These are phyloP conservation scores for Reutealis trisperma DNA, from an alignment of 345 rosid species.

Conservation along the genomic window DNA sequence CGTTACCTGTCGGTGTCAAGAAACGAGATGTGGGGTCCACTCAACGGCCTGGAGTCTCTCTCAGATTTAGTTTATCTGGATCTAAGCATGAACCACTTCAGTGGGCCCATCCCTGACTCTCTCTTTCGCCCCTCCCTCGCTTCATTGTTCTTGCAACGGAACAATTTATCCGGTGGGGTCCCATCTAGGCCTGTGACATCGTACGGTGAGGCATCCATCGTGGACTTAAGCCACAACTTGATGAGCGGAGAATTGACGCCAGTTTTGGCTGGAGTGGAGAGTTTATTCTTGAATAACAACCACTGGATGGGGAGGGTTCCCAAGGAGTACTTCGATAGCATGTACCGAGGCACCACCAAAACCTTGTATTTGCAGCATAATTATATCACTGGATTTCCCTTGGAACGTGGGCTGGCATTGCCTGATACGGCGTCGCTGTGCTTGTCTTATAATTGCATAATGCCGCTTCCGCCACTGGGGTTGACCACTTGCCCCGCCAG, in stretches of 20 bases:
- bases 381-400: slow-evolving; percentile 58
- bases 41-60: slow-evolving; percentile 46
- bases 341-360: slow-evolving; percentile 46
- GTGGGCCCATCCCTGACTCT: slow-evolving; percentile 65
- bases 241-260: slow-evolving; percentile 58
- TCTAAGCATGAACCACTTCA: slow-evolving; percentile 73
- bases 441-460: slow-evolving; percentile 76
- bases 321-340: slow-evolving; percentile 51
- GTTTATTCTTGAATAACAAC: slow-evolving; percentile 69
- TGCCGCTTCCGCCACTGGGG: slow-evolving; percentile 51
- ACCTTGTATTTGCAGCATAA: slow-evolving; percentile 79
- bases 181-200: slow-evolving; percentile 25
- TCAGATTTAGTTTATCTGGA: slow-evolving; percentile 65
- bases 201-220: slow-evolving; percentile 55
- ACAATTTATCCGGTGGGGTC: slow-evolving; percentile 70
- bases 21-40: slow-evolving; percentile 68
- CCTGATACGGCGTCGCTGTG: slow-evolving; percentile 67
- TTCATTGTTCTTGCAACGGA: slow-evolving; percentile 73
- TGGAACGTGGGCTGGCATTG: slow-evolving; percentile 38
- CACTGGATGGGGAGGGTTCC: slow-evolving; percentile 64
- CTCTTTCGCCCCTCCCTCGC: slow-evolving; percentile 54
- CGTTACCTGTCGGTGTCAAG: slow-evolving; percentile 65
- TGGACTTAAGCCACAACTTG: slow-evolving; percentile 75
- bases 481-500: slow-evolving; percentile 56
- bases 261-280: slow-evolving; percentile 59